Evolutionary conservation across 345 rosid genomes (phyloP).

Genomic region (Adansonia digitata): DNA sequence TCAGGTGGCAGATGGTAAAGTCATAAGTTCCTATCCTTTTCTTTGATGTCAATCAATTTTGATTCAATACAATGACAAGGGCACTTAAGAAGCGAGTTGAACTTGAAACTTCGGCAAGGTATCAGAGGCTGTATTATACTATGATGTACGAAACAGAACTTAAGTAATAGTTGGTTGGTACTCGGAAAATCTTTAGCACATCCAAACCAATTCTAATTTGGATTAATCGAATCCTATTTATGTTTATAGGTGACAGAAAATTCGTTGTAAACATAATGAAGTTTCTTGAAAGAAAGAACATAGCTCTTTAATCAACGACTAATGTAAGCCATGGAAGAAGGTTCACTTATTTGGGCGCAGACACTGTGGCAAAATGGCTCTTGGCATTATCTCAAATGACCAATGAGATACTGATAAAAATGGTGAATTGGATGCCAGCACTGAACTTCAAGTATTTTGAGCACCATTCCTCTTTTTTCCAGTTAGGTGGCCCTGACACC

Average conservation of each 20-base stretch:
- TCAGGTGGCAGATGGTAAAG: background rate
- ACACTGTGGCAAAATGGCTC: too few relatives aligned
- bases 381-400: too few relatives aligned
- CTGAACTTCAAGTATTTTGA: too few relatives aligned
- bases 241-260: background rate
- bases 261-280: background rate
- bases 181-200: background rate
- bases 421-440: too few relatives aligned
- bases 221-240: too few relatives aligned
- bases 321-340: too few relatives aligned
- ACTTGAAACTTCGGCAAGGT: background rate
- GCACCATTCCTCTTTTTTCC: too few relatives aligned
- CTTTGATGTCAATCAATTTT: background rate
- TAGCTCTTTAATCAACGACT: background rate
- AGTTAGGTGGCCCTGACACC: too few relatives aligned
- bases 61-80: background rate
- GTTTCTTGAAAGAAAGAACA: background rate
- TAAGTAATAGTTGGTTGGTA: background rate
- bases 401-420: too few relatives aligned
- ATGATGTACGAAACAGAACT: background rate
- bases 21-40: background rate
- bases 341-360: too few relatives aligned
- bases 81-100: background rate
- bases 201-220: too few relatives aligned
- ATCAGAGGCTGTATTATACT: background rate